Conservation (phyloP, 768 basidiomycete species). For the Pleurotus giganteus region DNA sequence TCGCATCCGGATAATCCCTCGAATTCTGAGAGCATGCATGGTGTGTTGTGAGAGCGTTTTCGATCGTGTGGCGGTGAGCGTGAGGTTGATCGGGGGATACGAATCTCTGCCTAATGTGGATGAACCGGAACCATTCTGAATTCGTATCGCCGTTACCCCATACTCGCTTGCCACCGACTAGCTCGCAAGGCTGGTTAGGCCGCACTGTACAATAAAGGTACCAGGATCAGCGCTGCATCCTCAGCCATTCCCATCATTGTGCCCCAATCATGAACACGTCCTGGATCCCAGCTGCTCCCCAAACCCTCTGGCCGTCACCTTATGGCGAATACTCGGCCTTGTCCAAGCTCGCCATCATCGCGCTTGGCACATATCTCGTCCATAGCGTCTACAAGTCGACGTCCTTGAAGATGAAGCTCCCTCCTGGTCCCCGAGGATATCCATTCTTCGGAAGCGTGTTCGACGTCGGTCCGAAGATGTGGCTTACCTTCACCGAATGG, state of each 20-base stretch:
- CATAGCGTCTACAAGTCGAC: conserved; percentile 5
- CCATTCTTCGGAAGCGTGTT: conserved; percentile 19
- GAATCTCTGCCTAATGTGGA: no score
- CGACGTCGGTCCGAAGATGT: conserved; percentile 14
- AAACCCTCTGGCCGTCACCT: neutral
- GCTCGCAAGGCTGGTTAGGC: no score
- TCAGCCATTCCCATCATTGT: neutral
- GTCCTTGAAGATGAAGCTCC: conserved; percentile 10
- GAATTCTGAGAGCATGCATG: no score
- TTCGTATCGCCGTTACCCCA: no score
- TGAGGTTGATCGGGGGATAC: no score
- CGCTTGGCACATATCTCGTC: neutral
- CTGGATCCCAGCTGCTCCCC: neutral
- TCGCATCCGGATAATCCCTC: no score
- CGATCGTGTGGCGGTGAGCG: no score
- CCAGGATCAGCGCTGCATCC: neutral
- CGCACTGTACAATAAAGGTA: no score
- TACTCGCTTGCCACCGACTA: no score
- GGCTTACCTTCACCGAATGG: conserved; percentile 17
- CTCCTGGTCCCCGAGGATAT: conserved; percentile 18
- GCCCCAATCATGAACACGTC: conserved; percentile 1
- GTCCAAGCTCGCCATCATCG: conserved; percentile 1
- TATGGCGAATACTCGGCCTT: neutral
- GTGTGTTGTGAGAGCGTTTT: no score
- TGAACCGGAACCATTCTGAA: no score